Base-by-base conservation (phyloP, 305 asterid species). In the Andrographis paniculata region DNA sequence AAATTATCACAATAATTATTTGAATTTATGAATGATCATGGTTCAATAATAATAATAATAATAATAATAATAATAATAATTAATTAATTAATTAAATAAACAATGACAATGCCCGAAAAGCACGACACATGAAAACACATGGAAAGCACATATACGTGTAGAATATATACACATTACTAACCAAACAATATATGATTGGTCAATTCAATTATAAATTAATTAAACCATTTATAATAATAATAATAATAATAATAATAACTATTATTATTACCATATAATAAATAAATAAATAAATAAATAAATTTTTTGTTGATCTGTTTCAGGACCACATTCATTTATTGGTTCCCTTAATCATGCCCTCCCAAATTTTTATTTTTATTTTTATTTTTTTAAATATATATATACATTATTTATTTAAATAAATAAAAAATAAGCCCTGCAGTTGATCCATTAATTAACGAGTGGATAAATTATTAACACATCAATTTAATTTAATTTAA, bases 261-360 rank as follows among this genome's bases (percentile, higher is more conserved):
- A 24, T 24, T 24, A 24, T 24, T 24, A 24, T 24, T 24, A 24
- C 30, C 30, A 24, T 24, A 4, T 24, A 24, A 8, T 24, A 24
- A 24, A 3, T 24, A 24, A 24, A 27, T 27, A 10, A 6, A 27
- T 5, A 27, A 27, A 27, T 5, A 27, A 27, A 27, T 5, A 27
- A 27, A 10, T 27, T 10, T 27, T 27, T 6, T 5, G 0, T 5
- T 33, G 38, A 7, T 33, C 12, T 7, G n/a, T 33, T 33, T 33
- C 42, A 37, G 42, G 42, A 37, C 42, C 42, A 37, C 42, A 37
- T n/a, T n/a, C 42, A 37, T 37, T 37, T 2, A 37, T 37, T 37
- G 42, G 42, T 14, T 37, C 42, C 42, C 17, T 37, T 37, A 37
- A 37, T 37, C 42, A 37, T 37, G 42, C 17, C 42, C 14, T 5